These are phyloP conservation scores for Tricholoma saponaceum DNA, from an alignment of 768 basidiomycete species.

Conservation along the genomic window DNA sequence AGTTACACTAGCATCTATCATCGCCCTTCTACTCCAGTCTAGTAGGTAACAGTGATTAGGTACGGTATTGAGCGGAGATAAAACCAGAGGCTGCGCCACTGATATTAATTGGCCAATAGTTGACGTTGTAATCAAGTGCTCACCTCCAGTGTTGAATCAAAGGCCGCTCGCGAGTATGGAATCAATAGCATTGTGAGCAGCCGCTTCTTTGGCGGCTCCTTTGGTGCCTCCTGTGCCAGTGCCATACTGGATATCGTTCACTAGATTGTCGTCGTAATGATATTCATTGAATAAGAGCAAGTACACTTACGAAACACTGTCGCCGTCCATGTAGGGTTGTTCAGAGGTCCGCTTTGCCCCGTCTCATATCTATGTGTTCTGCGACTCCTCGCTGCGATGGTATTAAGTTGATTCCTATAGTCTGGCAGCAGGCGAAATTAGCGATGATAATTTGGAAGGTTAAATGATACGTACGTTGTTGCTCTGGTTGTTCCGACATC, in stretches of 20 bases:
- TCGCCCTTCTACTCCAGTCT: neutral
- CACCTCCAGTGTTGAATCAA: neutral
- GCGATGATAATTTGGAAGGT: neutral
- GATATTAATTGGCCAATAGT: neutral
- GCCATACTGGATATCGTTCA: slow-evolving; percentile 10
- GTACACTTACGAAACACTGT: slow-evolving; percentile 22
- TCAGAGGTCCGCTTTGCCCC: slow-evolving; percentile 15
- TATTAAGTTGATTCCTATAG: slow-evolving; percentile 20
- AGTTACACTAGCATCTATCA: too few species aligned
- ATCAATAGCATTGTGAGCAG: slow-evolving; percentile 4
- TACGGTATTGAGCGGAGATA: neutral
- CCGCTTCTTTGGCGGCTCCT: slow-evolving; percentile 6
- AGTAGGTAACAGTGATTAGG: neutral
- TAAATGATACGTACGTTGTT: neutral
- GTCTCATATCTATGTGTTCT: slow-evolving; percentile 9
- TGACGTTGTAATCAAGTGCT: neutral
- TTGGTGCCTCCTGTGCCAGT: slow-evolving; percentile 7
- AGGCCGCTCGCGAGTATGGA: neutral
- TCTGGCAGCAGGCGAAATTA: neutral
- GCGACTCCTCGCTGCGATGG: slow-evolving; percentile 4
- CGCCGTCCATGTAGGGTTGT: slow-evolving; percentile 22
- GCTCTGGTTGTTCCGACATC: neutral
- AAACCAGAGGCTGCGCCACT: neutral
- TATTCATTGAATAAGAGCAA: neutral
- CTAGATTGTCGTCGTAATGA: slow-evolving; percentile 3